Conservation (phyloP, 2,329 filamentous ascomycete species). For the Venturiaceae sp. region DNA sequence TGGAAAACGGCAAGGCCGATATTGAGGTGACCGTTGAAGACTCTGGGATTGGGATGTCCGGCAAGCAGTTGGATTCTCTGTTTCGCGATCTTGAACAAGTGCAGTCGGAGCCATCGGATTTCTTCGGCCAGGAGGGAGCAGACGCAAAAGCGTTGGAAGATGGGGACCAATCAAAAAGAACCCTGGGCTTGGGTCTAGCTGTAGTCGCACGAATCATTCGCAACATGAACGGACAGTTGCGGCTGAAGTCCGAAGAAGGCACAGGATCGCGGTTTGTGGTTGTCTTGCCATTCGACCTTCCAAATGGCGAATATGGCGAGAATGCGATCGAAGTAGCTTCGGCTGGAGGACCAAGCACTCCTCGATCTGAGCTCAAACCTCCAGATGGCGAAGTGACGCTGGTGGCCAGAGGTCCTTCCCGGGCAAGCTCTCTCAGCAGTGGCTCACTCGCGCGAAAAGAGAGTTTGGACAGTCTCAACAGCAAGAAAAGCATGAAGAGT, state of each 20-base stretch:
- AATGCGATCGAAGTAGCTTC: constrained; percentile 3
- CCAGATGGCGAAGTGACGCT: constrained; percentile 50
- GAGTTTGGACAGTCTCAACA: constrained; percentile 14
- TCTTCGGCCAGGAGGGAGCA: constrained; percentile 14
- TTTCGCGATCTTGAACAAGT: constrained; percentile 61
- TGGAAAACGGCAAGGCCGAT: constrained; percentile 40
- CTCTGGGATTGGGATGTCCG: constrained; percentile 57
- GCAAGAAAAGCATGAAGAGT: constrained; percentile 23
- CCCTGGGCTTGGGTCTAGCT: constrained; percentile 74
- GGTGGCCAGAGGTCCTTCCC: constrained; percentile 36
- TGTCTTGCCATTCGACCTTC: constrained; percentile 64
- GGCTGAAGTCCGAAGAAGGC: constrained; percentile 73
- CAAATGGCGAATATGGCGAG: constrained; percentile 24
- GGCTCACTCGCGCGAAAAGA: constrained; percentile 18
- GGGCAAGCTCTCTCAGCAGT: constrained; percentile 8
- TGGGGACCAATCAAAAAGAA: constrained; percentile 25
- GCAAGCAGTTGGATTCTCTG: constrained; percentile 46
- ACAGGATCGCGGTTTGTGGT: constrained; percentile 78
- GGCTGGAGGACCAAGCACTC: constrained; percentile 6
- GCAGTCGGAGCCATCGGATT: constrained; percentile 41
- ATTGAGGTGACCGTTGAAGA: constrained; percentile 70
- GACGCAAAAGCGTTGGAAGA: constrained; percentile 19
- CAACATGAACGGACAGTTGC: constrained; percentile 85
- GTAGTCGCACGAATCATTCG: constrained; percentile 75
- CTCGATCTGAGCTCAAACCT: constrained; percentile 3